A percentile compares a stretch with the other conserved stretches of the same genome.
Conservation (phyloP, 2,329 filamentous ascomycete species). For the Exserohilum turcica region DNA sequence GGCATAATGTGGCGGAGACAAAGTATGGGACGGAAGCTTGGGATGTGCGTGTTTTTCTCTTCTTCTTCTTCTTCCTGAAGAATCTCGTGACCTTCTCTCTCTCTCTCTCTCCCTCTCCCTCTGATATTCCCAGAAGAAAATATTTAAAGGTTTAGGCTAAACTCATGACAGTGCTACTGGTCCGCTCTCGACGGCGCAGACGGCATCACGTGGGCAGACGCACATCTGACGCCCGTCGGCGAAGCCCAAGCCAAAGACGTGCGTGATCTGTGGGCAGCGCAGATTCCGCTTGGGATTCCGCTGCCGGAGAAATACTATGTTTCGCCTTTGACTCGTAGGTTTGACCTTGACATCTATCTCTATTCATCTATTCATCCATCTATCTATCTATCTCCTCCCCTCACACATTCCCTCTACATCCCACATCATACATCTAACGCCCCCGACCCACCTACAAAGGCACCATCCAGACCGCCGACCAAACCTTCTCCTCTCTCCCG, state of each 20-base stretch:
- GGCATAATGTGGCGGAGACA: conserved; percentile 68
- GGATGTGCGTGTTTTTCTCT: conserved; percentile 59
- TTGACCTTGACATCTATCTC: too few species aligned
- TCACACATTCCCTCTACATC: neutral
- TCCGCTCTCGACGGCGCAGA: conserved; percentile 66
- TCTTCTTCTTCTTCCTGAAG: too few species aligned
- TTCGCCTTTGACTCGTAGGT: conserved; percentile 65
- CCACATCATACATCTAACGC: too few species aligned
- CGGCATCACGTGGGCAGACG: conserved; percentile 66
- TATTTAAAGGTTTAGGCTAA: too few species aligned
- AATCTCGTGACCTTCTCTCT: too few species aligned
- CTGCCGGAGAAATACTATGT: conserved; percentile 67
- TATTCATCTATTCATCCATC: too few species aligned
- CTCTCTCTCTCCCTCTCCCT: neutral
- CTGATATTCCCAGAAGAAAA: too few species aligned
- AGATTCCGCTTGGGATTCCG: conserved; percentile 61
- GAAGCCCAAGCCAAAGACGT: conserved; percentile 64
- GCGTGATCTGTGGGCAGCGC: conserved; percentile 61
- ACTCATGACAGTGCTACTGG: conserved; percentile 62
- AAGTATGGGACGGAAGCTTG: conserved; percentile 71
- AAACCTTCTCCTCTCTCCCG: conserved; percentile 62
- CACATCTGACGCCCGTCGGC: conserved; percentile 64
- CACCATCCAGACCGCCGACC: conserved; percentile 64
- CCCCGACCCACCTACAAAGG: neutral
- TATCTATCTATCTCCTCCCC: too few species aligned